phyloP scores from a whole-genome alignment of 768 basidiomycete genomes.

The Phylloporus arenicola region DNA sequence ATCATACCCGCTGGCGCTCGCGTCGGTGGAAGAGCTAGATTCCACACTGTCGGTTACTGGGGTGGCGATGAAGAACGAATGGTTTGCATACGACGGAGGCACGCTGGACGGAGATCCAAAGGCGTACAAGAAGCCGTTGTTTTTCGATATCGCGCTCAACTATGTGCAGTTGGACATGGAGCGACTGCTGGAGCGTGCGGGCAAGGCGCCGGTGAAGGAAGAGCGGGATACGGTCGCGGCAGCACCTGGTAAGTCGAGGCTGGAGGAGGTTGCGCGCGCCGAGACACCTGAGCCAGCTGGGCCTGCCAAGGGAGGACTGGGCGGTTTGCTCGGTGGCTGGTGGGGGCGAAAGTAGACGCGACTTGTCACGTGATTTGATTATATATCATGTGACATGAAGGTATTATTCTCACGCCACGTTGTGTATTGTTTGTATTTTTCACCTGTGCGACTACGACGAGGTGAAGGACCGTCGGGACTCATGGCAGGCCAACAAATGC shows the following conservation, averaged over 20 bases:
- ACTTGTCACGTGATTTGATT: conserved; percentile 4
- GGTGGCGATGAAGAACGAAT: conserved; percentile 58
- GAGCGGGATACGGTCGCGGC: conserved; percentile 14
- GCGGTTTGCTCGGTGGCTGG: conserved; percentile 74
- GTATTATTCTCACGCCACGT: conserved; percentile 23
- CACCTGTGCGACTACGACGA: conserved; percentile 8
- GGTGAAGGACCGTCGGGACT: conserved; percentile 1
- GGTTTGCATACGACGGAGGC: conserved; percentile 78
- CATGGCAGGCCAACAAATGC: conserved; percentile 23
- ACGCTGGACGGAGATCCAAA: conserved; percentile 39
- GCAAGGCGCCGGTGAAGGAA: conserved; percentile 38
- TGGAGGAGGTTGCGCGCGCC: conserved; percentile 45
- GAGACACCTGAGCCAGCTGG: conserved; percentile 46
- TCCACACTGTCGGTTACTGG: conserved; percentile 41
- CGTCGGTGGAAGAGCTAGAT: conserved; percentile 51
- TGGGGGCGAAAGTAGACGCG: conserved; percentile 47
- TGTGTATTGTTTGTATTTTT: conserved; percentile 15
- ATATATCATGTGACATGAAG: conserved; percentile 12
- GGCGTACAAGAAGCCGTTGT: conserved; percentile 74
- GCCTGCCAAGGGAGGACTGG: conserved; percentile 49
- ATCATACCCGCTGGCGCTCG: conserved; percentile 51
- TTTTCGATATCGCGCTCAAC: conserved; percentile 93
- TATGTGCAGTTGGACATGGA: conserved; percentile 88
- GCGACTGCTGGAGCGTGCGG: conserved; percentile 61
- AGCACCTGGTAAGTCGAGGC: conserved; percentile 45